These are phyloP conservation scores for Pelagophyceae sp. DNA, from an alignment of 352 stramenopile species.

Conservation along the genomic window DNA sequence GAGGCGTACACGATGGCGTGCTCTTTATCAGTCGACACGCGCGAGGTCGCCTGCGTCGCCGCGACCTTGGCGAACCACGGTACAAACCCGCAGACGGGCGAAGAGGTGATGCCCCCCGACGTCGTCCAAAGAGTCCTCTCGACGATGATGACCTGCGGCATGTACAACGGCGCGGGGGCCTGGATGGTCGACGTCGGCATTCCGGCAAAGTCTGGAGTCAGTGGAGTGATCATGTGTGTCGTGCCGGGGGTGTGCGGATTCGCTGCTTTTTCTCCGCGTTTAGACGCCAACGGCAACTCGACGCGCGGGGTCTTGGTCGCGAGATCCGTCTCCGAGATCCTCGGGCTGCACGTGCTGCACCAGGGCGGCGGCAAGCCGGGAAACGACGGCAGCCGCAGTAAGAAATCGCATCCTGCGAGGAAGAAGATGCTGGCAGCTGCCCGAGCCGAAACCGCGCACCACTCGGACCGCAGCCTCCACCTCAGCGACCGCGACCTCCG, in stretches of 20 bases:
- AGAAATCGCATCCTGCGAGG: no score
- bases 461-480: no score
- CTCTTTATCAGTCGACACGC: constrained; percentile 36
- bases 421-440: no score
- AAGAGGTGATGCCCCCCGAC: constrained; percentile 35
- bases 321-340: neutral
- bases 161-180: constrained; percentile 42
- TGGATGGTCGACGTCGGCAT: constrained; percentile 40
- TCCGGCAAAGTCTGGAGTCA: constrained; percentile 42
- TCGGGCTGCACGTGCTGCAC: neutral
- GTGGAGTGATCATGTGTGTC: constrained; percentile 37
- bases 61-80: constrained; percentile 43
- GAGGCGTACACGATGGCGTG: constrained; percentile 43
- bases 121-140: constrained; percentile 32
- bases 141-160: constrained; percentile 40
- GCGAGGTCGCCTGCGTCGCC: constrained; percentile 35
- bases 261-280: constrained; percentile 39
- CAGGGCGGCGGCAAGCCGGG: no score
- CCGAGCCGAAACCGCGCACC: no score
- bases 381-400: no score
- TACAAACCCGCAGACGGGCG: constrained; percentile 36
- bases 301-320: constrained; percentile 29
- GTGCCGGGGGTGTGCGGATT: constrained; percentile 41
- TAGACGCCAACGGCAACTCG: constrained; percentile 44
- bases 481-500: no score